Percentiles rank a stretch among this genome's conserved stretches.
Conservation (phyloP, 1,284 basidiomycete genomes). For the Meripilus lineatus region DNA sequence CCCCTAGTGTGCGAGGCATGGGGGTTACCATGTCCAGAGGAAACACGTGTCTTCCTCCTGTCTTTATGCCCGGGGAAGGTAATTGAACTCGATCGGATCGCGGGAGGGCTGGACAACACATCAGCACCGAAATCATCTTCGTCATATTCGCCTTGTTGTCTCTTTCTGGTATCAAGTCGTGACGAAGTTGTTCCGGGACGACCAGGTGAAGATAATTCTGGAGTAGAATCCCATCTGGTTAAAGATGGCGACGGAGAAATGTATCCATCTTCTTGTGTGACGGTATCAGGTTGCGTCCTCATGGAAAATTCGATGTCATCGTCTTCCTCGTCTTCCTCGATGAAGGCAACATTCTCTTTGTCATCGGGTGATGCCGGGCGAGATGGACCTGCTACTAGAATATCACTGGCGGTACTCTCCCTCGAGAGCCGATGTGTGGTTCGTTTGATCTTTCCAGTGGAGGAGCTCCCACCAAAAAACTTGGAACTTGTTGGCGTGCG, state of each 20-base stretch:
- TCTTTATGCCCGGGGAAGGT: constrained; percentile 13
- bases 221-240: constrained; percentile 39
- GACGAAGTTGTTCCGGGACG: constrained; percentile 20
- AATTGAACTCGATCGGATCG: constrained; percentile 10
- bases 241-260: constrained; percentile 58
- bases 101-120: constrained; percentile 54
- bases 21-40: not conserved
- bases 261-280: constrained; percentile 75
- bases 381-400: constrained; percentile 37
- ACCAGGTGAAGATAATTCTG: constrained; percentile 62
- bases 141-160: constrained; percentile 3
- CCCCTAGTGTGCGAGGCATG: constrained; percentile 12
- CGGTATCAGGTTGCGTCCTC: constrained; percentile 34
- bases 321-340: constrained; percentile 22
- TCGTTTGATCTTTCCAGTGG: constrained; percentile 14
- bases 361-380: constrained; percentile 25
- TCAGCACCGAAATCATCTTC: constrained; percentile 45
- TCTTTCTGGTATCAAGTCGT: constrained; percentile 7
- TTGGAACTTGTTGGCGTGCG: constrained; percentile 17
- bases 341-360: constrained; percentile 48
- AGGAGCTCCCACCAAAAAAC: constrained; percentile 20
- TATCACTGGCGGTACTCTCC: constrained; percentile 2
- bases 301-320: constrained; percentile 18
- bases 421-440: constrained; percentile 1
- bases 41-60: constrained; percentile 7